Percentiles rank a stretch among this genome's conserved stretches.
These are phyloP conservation scores for Ceriops decandra DNA, from an alignment of 345 rosid genomes.

Conservation along the genomic window DNA sequence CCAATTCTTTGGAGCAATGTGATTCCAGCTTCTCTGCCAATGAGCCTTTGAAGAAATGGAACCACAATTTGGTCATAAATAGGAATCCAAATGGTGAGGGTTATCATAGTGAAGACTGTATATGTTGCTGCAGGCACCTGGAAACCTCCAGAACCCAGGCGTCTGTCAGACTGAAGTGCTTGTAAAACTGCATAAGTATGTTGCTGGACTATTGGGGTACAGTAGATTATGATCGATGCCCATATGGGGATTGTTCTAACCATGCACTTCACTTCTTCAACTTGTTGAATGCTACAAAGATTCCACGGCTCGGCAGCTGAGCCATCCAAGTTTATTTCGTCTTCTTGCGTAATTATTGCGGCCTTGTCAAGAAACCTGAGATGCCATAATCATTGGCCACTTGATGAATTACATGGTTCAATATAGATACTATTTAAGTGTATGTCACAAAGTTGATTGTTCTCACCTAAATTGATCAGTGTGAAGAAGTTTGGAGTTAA, in stretches of 20 bases:
- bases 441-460: not conserved
- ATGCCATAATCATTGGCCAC: not conserved
- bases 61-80: constrained; percentile 25
- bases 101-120: constrained; percentile 20
- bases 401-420: too few relatives aligned
- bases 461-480: constrained; percentile 3
- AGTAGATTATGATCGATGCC: constrained; percentile 1
- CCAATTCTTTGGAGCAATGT: constrained; percentile 4
- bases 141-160: constrained; percentile 4
- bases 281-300: constrained; percentile 10
- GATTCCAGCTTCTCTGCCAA: constrained; percentile 10
- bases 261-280: constrained; percentile 11
- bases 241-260: constrained; percentile 10
- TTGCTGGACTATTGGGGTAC: constrained; percentile 6
- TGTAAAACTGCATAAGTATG: constrained; percentile 9
- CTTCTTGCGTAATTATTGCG: constrained; percentile 4
- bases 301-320: constrained; percentile 14
- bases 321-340: constrained; percentile 8
- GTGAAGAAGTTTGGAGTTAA: not conserved
- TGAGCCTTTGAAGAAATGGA: constrained; percentile 13
- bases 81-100: constrained; percentile 27
- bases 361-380: constrained; percentile 16
- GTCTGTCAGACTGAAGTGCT: constrained; percentile 16
- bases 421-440: not conserved
- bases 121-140: constrained; percentile 16